Conservation (phyloP, 768 basidiomycete genomes). For the Mycena galopus region DNA sequence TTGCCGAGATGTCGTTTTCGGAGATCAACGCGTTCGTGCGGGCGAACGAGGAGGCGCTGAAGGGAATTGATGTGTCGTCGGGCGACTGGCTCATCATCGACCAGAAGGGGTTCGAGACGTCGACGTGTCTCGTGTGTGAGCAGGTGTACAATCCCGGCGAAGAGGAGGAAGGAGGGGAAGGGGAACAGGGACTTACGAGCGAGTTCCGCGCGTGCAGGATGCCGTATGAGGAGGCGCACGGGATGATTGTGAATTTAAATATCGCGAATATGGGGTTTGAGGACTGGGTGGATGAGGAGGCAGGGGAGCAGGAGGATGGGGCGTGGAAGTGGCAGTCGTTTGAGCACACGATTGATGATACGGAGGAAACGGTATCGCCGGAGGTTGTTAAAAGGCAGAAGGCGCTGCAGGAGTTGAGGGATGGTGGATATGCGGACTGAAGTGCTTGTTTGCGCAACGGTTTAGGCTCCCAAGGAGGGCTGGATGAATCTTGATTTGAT, state of each 20-base stretch:
- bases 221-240: conserved; percentile 22
- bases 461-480: no score
- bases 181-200: neutral
- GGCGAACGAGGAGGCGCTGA: neutral
- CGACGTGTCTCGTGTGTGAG: neutral
- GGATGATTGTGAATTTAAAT: conserved; percentile 16
- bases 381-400: neutral
- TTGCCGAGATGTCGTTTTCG: neutral
- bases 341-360: neutral
- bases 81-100: neutral
- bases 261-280: conserved; percentile 27
- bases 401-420: neutral
- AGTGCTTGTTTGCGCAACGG: neutral
- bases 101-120: neutral
- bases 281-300: conserved; percentile 22
- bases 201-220: conserved; percentile 20
- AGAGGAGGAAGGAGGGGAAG: neutral
- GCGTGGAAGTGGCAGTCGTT: conserved; percentile 9
- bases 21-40: neutral
- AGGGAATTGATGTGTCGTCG: neutral
- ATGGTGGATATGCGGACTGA: neutral
- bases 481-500: neutral
- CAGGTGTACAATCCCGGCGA: neutral
- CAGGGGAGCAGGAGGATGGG: conserved; percentile 19
- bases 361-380: neutral